These are phyloP conservation scores for Hansenula lynferdii DNA, from an alignment of 1,139 yeast genomes.

Conservation along the genomic window DNA sequence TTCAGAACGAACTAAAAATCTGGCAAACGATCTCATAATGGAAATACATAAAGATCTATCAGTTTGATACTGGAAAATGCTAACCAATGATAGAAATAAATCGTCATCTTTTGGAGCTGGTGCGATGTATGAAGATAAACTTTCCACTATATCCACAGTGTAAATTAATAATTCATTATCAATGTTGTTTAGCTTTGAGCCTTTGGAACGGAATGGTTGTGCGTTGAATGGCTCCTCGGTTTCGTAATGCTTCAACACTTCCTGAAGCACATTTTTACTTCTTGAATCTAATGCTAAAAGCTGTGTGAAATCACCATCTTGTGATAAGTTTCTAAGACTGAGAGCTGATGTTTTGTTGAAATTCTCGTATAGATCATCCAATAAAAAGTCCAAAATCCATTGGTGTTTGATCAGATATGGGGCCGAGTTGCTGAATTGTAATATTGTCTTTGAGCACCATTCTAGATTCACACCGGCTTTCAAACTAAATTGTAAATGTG, in stretches of 20 bases:
- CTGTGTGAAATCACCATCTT: slow-evolving; percentile 81
- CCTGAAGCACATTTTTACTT: slow-evolving; percentile 36
- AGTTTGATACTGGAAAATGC: slow-evolving; percentile 39
- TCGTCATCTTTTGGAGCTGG: slow-evolving; percentile 66
- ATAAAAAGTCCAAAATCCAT: slow-evolving; percentile 20
- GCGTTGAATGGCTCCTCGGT: background rate
- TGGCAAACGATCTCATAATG: slow-evolving; percentile 47
- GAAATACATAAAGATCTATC: slow-evolving; percentile 55
- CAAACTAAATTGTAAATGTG: slow-evolving; percentile 19
- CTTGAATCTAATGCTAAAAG: slow-evolving; percentile 54
- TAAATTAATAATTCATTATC: slow-evolving; percentile 61
- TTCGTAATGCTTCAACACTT: slow-evolving; percentile 10
- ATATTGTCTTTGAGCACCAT: slow-evolving; percentile 20
- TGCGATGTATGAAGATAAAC: slow-evolving; percentile 76
- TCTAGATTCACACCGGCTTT: slow-evolving; percentile 18
- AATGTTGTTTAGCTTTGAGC: slow-evolving; percentile 38
- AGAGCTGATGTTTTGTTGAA: slow-evolving; percentile 31
- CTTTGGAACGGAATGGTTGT: slow-evolving; percentile 1
- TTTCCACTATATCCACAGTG: slow-evolving; percentile 76
- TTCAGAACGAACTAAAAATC: slow-evolving; percentile 42
- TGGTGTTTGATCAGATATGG: slow-evolving; percentile 15
- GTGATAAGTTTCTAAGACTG: slow-evolving; percentile 72
- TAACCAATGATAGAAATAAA: slow-evolving; percentile 46
- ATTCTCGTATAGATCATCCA: slow-evolving; percentile 11
- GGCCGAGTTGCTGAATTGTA: slow-evolving; percentile 18